Evolutionary conservation across 2,329 filamentous ascomycete species (phyloP), one percentile per base, ranked within the genome.

Genomic region (Aureobasidium sp.): DNA sequence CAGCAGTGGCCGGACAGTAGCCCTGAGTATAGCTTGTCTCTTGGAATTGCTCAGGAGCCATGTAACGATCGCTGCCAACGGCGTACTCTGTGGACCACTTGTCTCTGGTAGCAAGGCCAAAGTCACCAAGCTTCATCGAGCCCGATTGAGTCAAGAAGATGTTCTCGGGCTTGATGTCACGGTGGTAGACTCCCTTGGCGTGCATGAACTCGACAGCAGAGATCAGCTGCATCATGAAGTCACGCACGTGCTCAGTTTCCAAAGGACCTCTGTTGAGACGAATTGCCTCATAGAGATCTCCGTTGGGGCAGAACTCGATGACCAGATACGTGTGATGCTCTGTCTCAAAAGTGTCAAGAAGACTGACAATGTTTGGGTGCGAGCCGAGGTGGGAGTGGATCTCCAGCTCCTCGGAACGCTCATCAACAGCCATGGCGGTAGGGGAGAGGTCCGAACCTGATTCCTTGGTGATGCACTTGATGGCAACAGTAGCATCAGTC

Each of bases 131-230:
- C 79, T 99, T 99, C 89, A 97, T 89, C 42, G 87, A 83, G 59
- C 93, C 93, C 67, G 88, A 84, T 64, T 92, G 84, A 63, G 87
- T 89, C 66, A 99, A 82, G 75, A 99, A 97, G 75, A 99, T 96
- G 80, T 99, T 99, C 82, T 99, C 94, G 0, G 94, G 94, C 79
- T 99, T 99, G 84, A 99, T 97, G 75, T 99, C 94, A 64, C 94
- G 90, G 73, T 99, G 94, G 74, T 91, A 97, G 72, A 97, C 85
- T 66, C 91, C 92, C 74, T 92, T 92, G 65, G 84, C 83, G 75
- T 99, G 94, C 77, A 96, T 91, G 76, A 91, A 92, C 65, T 90
- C 86, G 54, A 99, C 89, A 55, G 93, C 90, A 72, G 90, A 87
- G 59, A 99, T 84, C 37, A 99, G 85, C 77, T 99, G 86, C 63